phyloP scores from a whole-genome alignment of 177 flowering plant species.

The Tripterygium wilfordii region DNA sequence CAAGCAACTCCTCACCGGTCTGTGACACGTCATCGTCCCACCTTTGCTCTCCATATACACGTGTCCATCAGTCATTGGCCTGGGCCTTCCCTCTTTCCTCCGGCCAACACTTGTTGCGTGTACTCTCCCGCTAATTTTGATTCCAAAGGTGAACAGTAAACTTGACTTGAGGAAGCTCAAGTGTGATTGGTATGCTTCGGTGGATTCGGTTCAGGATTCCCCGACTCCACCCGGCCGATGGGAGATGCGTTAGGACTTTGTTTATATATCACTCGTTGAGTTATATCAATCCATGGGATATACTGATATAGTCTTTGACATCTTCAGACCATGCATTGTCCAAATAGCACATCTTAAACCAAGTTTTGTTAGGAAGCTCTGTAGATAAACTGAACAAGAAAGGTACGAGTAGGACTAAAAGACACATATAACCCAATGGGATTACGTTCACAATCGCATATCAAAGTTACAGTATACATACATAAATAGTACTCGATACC shows the following conservation, averaged over 20 bases:
- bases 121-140: slow-evolving; percentile 42
- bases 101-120: slow-evolving; percentile 44
- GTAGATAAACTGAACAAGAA: too few relatives aligned
- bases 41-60: slow-evolving; percentile 38
- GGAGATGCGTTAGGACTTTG: slow-evolving; percentile 41
- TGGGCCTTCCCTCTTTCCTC: slow-evolving; percentile 31
- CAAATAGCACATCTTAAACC: too few relatives aligned
- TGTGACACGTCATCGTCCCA: slow-evolving; percentile 31
- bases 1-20: slow-evolving; percentile 22
- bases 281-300: slow-evolving; percentile 15
- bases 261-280: too few relatives aligned
- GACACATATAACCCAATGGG: too few relatives aligned
- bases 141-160: slow-evolving; percentile 34
- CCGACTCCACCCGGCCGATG: slow-evolving; percentile 38
- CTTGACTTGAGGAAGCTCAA: slow-evolving; percentile 23
- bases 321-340: too few relatives aligned
- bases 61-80: slow-evolving; percentile 32
- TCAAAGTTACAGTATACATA: too few relatives aligned
- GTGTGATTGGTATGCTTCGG: slow-evolving; percentile 30
- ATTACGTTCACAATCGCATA: too few relatives aligned
- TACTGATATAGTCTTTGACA: too few relatives aligned
- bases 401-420: too few relatives aligned
- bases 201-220: slow-evolving; percentile 28
- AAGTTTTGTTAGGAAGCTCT: too few relatives aligned
- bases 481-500: too few relatives aligned